phyloP scores from a whole-genome alignment of 2,329 filamentous ascomycete genomes.

The Phialophora tarda region DNA sequence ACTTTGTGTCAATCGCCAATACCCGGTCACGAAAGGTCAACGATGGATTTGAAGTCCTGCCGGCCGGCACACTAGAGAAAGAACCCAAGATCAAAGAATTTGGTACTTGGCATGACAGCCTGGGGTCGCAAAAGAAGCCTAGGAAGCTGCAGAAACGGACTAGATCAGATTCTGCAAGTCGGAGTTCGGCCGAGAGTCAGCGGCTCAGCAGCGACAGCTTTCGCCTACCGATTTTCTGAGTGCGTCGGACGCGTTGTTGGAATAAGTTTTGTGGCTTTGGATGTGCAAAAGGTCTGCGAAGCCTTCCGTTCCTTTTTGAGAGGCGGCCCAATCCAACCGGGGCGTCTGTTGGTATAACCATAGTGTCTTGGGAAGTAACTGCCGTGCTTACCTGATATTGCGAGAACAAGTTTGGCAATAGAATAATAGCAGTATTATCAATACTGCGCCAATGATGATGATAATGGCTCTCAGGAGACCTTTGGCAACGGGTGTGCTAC shows the following conservation, averaged over 20 bases:
- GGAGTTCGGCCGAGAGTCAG: conserved; percentile 27
- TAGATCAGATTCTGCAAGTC: conserved; percentile 29
- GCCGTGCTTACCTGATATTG: neutral
- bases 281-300: conserved; percentile 12
- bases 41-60: conserved; percentile 37
- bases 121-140: conserved; percentile 24
- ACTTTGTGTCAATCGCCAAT: conserved; percentile 31
- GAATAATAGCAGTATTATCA: neutral
- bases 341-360: conserved; percentile 24
- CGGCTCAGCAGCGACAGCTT: conserved; percentile 27
- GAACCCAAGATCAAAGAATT: conserved; percentile 31
- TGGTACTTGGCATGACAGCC: conserved; percentile 26
- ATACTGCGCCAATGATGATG: conserved; percentile 2
- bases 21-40: conserved; percentile 35
- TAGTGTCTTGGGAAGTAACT: conserved; percentile 17
- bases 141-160: conserved; percentile 33
- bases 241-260: conserved; percentile 21
- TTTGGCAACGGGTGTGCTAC: neutral
- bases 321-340: conserved; percentile 8
- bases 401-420: neutral
- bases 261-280: conserved; percentile 31
- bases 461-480: neutral
- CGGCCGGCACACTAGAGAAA: conserved; percentile 35
- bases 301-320: conserved; percentile 13
- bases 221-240: conserved; percentile 29